These are phyloP conservation scores for Amborella trichopoda DNA, from an alignment of 164 flowering plant species.

Conservation along the genomic window DNA sequence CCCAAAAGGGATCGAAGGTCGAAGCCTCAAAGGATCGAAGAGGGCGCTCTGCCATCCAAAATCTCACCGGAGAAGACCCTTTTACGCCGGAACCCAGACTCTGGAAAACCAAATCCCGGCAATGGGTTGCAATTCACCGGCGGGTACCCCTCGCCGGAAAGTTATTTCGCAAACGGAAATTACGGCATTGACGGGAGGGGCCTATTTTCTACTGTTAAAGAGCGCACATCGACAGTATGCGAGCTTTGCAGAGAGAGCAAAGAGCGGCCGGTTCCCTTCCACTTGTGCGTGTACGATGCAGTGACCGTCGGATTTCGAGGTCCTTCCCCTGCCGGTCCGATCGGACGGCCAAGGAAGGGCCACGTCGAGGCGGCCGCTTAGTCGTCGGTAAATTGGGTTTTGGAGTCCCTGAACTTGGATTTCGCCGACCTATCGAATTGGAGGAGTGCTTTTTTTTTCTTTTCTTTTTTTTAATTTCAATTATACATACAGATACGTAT, in stretches of 20 bases:
- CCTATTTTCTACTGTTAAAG: neutral
- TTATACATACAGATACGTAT: too few species aligned
- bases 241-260: slow-evolving; percentile 20
- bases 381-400: too few species aligned
- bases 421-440: too few species aligned
- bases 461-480: too few species aligned
- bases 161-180: neutral
- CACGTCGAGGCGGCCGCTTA: slow-evolving; percentile 1
- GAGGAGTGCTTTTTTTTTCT: too few species aligned
- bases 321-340: slow-evolving; percentile 28
- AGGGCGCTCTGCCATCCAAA: neutral
- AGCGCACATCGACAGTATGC: too few species aligned
- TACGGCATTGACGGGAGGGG: neutral
- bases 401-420: too few species aligned
- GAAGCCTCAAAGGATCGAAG: slow-evolving; percentile 14
- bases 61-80: slow-evolving; percentile 10
- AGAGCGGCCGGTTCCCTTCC: slow-evolving; percentile 24
- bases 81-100: slow-evolving; percentile 10
- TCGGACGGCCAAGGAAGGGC: slow-evolving; percentile 30
- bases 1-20: neutral
- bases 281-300: slow-evolving; percentile 35
- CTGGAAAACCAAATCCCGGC: neutral
- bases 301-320: slow-evolving; percentile 23
- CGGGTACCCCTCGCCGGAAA: too few species aligned
- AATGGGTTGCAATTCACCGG: neutral